Evolutionary conservation across 2,329 filamentous ascomycete genomes (phyloP).

Genomic region (Periconia macrospinosa): DNA sequence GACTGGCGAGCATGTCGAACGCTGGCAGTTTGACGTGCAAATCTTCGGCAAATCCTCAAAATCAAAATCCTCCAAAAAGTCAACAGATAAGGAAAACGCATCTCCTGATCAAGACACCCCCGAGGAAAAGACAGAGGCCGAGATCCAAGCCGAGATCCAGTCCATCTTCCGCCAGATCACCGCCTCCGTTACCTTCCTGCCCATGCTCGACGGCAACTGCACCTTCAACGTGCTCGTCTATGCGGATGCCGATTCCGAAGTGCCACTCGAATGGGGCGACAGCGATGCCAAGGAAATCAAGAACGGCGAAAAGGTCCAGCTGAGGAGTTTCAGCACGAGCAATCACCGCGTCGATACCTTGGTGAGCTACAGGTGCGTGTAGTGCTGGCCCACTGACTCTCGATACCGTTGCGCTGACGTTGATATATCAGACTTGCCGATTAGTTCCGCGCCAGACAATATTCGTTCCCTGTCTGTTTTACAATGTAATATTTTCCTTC

Average conservation of each 20-base stretch:
- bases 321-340: conserved; percentile 93
- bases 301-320: conserved; percentile 91
- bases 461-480: too few relatives aligned
- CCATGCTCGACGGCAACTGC: conserved; percentile 90
- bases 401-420: conserved; percentile 4
- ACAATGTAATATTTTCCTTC: too few relatives aligned
- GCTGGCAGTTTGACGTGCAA: conserved; percentile 94
- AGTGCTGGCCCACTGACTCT: neutral
- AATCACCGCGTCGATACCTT: conserved; percentile 93
- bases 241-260: conserved; percentile 92
- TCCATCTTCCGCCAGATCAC: conserved; percentile 98
- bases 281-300: conserved; percentile 96
- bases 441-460: conserved; percentile 1
- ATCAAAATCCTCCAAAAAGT: conserved; percentile 52
- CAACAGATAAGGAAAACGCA: conserved; percentile 71
- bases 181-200: conserved; percentile 93
- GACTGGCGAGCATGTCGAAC: conserved; percentile 91
- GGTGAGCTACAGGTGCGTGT: conserved; percentile 74
- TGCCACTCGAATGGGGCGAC: conserved; percentile 97
- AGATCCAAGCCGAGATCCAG: conserved; percentile 95
- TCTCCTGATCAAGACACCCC: conserved; percentile 46
- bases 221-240: conserved; percentile 99
- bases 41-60: conserved; percentile 58
- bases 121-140: conserved; percentile 81
- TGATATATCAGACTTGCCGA: conserved; percentile 27